Conservation (phyloP, 2,329 filamentous ascomycete genomes). For the Pseudogymnoascus sp. region DNA sequence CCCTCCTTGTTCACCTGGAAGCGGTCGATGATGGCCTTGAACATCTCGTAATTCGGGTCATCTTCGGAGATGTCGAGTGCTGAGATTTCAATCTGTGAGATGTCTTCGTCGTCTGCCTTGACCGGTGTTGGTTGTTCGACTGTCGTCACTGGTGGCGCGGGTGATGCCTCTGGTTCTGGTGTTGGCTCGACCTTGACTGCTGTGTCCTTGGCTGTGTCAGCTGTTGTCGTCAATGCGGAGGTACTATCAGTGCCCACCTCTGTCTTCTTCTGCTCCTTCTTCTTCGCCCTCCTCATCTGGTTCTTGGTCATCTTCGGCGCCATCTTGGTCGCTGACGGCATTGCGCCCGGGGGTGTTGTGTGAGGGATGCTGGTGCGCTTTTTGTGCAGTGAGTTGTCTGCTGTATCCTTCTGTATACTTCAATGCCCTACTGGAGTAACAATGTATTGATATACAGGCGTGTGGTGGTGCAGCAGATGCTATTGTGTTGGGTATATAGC, state of each 20-base stretch:
- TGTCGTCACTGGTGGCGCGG: constrained; percentile 23
- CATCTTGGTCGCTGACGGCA: constrained; percentile 27
- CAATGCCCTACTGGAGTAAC: neutral
- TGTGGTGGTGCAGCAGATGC: neutral
- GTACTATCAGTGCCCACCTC: constrained; percentile 34
- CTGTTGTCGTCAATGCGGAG: neutral
- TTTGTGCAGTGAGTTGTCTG: neutral
- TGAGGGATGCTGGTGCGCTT: neutral
- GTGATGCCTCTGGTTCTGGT: constrained; percentile 21
- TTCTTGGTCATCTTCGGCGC: constrained; percentile 66
- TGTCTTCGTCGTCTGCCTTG: constrained; percentile 26
- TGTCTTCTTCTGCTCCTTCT: constrained; percentile 80
- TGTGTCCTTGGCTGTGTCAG: constrained; percentile 16
- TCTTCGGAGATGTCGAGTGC: constrained; percentile 48
- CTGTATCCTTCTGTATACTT: neutral
- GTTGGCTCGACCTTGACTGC: constrained; percentile 26
- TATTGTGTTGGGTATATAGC: neutral
- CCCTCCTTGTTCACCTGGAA: constrained; percentile 62
- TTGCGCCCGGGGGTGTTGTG: constrained; percentile 13
- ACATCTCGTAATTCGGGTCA: constrained; percentile 75
- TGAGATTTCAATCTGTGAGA: constrained; percentile 34
- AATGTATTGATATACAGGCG: neutral
- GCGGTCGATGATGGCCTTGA: constrained; percentile 70
- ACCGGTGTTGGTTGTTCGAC: constrained; percentile 32
- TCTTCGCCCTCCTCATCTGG: constrained; percentile 83